Evolutionary conservation across 129 eudicot genomes (phyloP).

Genomic region (Arctium lappa): DNA sequence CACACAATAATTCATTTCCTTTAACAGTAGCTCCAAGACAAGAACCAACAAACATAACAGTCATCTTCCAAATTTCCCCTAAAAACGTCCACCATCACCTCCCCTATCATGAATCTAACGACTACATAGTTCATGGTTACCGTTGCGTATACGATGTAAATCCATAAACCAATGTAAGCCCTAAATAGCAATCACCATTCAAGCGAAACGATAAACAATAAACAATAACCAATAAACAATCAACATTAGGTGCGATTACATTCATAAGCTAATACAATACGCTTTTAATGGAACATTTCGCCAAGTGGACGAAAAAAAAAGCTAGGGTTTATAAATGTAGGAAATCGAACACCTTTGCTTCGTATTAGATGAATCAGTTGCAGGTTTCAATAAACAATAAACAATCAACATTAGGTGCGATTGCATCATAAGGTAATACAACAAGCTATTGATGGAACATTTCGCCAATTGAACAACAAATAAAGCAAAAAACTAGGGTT

Average conservation of each 20-base stretch:
- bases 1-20: not conserved
- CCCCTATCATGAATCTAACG: not conserved
- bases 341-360: conserved; percentile 51
- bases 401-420: not conserved
- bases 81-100: not conserved
- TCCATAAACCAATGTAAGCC: conserved; percentile 11
- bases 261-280: not conserved
- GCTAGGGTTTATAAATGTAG: conserved; percentile 22
- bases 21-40: not conserved
- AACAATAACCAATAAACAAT: not conserved
- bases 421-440: not conserved
- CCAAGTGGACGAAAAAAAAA: not conserved
- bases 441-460: not conserved
- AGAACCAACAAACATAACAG: not conserved
- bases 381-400: not conserved
- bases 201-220: not conserved
- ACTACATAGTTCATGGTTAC: not conserved
- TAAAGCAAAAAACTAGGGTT: conserved; percentile 27
- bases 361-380: conserved; percentile 38
- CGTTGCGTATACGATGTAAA: not conserved
- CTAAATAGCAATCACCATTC: not conserved
- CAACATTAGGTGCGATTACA: not conserved
- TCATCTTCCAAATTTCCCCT: not conserved
- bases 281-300: conserved; percentile 1
- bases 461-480: not conserved